Evolutionary conservation across 2,329 filamentous ascomycete species (phyloP), one percentile per base, ranked within the genome.

Genomic region (Phaeosphaeriaceae sp.): DNA sequence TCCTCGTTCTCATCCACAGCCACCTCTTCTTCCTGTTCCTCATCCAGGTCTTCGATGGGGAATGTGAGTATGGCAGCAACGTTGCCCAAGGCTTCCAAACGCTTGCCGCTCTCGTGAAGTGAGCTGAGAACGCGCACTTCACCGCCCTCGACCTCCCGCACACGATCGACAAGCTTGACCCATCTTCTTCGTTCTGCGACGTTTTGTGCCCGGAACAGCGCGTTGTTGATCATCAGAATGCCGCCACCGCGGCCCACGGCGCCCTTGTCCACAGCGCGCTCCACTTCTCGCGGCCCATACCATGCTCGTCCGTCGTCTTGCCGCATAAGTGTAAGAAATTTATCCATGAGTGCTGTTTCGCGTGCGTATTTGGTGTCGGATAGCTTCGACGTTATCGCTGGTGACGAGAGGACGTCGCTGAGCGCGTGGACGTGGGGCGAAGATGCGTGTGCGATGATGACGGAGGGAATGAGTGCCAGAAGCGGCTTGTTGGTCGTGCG

Each of bases 1-100:
- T 53, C 67, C 0, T 25, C 58, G 6, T 54, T 70, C 3, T 45
- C 65, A 3, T 48, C 63, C n/a, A 25, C 49, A 17, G 78, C 78
- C 6, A 80, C 82, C 19, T 77, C 79, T 25, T 81, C 79, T 13
- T 82, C 83, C 33, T 93, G 89, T 61, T 96, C 91, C 33, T 93
- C 89, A 62, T 96, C 91, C 46, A 96, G 81, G 65, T 96, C 93
- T 19, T 86, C 80, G 40, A 98, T 84, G 0, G 95, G 93, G 75
- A 93, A 99, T 13, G 94, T 97, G 62, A 97, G 80, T 25, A 97
- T 90, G 1, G 93, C 93, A 17, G 94, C 95, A 61, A 99, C 90
- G 19, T 93, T 91, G 1, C 95, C 93, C 59, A 98, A 76, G 13
- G 89, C 90, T 65, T 93, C 91, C 15, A 99, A 79, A 58, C 93